Base-by-base conservation (phyloP, 2,329 filamentous ascomycete species). In the Aureobasidium pullulans region DNA sequence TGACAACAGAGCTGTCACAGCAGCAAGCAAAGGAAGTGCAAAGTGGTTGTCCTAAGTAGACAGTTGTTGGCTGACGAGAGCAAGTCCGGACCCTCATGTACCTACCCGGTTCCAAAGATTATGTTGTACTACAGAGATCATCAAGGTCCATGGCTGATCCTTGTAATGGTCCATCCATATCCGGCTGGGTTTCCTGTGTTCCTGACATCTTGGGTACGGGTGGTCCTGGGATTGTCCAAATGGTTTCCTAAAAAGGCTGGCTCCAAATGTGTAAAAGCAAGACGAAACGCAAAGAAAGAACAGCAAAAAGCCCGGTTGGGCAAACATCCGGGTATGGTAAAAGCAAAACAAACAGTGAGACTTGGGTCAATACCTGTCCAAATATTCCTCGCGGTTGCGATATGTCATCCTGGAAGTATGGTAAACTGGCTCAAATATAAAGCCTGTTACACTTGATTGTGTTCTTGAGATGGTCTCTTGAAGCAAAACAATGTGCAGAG, bases 311-410 rank as follows among this genome's bases (percentile, higher is more conserved):
- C 62, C 56, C 57, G 62, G 60, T 31, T 15, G 23, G 65, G 62
- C 61, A 67, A 63, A 57, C 50, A 60, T 62, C 42, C 58, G 46
- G 50, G 47, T 53, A 56, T 29, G 40, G 46, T 47, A 52, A 61
- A 63, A 60, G 57, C 37, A 62, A 62, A 60, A 63, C 37, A 62
- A 62, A 63, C 50, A 54, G 59, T 64, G 60, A 56, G 58, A 47
- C 48, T 58, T 56, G 60, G 64, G 65, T 67, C 66, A 64, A 64
- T 73, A 73, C 71, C 71, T 73, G 69, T 67, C 64, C 66, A 69
- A 68, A 61, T 64, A 63, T 56, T 71, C 68, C 67, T 72, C 69
- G 68, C 67, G 66, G 69, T 56, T 69, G 69, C 69, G 67, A 69
- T 64, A 65, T 66, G 66, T 70, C 71, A 73, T 73, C 69, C 70